Conservation (phyloP, 805 yeast genomes). For the Ogataea henricii region DNA sequence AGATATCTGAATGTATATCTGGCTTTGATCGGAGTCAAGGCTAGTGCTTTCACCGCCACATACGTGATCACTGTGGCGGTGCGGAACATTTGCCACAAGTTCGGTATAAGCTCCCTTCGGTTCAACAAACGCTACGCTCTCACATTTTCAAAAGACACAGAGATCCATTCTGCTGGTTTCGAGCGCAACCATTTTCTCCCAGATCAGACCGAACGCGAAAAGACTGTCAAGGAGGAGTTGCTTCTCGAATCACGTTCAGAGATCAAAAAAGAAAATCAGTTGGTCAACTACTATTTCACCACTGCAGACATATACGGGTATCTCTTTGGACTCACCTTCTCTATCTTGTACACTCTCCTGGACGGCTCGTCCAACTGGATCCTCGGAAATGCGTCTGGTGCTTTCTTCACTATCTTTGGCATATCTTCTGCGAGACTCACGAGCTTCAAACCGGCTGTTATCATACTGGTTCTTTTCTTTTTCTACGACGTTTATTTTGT, state of each 20-base stretch:
- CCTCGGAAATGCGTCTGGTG: slow-evolving; percentile 44
- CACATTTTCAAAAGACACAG: slow-evolving; percentile 41
- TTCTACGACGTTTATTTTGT: slow-evolving; percentile 69
- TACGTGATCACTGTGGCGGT: slow-evolving; percentile 29
- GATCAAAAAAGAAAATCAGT: slow-evolving; percentile 34
- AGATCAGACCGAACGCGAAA: slow-evolving; percentile 33
- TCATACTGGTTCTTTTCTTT: slow-evolving; percentile 52
- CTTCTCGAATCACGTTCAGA: slow-evolving; percentile 24
- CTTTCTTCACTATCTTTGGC: slow-evolving; percentile 46
- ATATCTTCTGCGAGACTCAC: slow-evolving; percentile 41
- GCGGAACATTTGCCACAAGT: slow-evolving; percentile 33
- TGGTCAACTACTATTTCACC: slow-evolving; percentile 38
- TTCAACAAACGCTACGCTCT: slow-evolving; percentile 42
- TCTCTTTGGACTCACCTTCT: slow-evolving; percentile 19
- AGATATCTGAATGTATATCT: slow-evolving; percentile 39
- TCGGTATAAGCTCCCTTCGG: slow-evolving; percentile 30
- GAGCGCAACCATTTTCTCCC: slow-evolving; percentile 36
- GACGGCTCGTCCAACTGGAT: slow-evolving; percentile 46
- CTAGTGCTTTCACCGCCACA: slow-evolving; percentile 35
- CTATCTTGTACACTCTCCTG: slow-evolving; percentile 14
- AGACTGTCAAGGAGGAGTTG: slow-evolving; percentile 31
- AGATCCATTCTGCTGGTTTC: slow-evolving; percentile 41
- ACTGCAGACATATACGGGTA: slow-evolving; percentile 32
- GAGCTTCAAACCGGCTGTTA: slow-evolving; percentile 47
- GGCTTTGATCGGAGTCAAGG: slow-evolving; percentile 34